These are phyloP conservation scores for Zygoascus ofunaensis DNA, from an alignment of 805 yeast genomes.

Conservation along the genomic window DNA sequence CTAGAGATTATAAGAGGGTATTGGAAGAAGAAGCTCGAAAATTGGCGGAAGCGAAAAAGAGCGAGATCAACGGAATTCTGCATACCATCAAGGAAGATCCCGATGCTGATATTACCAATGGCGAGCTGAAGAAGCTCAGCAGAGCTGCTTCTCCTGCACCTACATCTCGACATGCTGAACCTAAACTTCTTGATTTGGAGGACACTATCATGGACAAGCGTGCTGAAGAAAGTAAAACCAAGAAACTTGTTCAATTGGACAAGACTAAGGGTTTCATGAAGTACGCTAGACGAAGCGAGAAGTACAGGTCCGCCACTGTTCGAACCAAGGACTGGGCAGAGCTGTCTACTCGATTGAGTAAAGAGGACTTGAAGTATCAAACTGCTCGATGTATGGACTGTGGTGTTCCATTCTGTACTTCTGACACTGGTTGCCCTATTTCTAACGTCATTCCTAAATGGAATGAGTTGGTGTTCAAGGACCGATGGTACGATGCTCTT, in stretches of 20 bases:
- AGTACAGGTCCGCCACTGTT: conserved; percentile 65
- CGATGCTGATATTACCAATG: conserved; percentile 78
- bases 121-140: conserved; percentile 47
- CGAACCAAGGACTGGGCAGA: conserved; percentile 91
- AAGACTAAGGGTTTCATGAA: conserved; percentile 87
- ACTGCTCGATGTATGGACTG: conserved; percentile 99
- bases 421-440: conserved; percentile 96
- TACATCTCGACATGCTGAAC: conserved; percentile 43
- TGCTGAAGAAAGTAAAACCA: conserved; percentile 53
- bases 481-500: conserved; percentile 89
- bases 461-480: conserved; percentile 92
- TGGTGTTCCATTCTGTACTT: conserved; percentile 98
- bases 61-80: conserved; percentile 55
- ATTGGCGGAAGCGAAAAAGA: conserved; percentile 49
- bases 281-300: conserved; percentile 81
- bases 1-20: conserved; percentile 83
- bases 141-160: conserved; percentile 31
- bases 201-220: conserved; percentile 70
- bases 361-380: conserved; percentile 80
- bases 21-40: conserved; percentile 65
- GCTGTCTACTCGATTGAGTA: conserved; percentile 67
- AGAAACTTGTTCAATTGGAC: conserved; percentile 54
- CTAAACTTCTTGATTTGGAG: conserved; percentile 80
- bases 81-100: conserved; percentile 68
- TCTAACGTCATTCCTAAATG: conserved; percentile 96